Percentiles rank a stretch among this genome's conserved stretches.
Evolutionary conservation across 192 early-diverging fungal species (phyloP).

Genomic region (Coemansia sp.): DNA sequence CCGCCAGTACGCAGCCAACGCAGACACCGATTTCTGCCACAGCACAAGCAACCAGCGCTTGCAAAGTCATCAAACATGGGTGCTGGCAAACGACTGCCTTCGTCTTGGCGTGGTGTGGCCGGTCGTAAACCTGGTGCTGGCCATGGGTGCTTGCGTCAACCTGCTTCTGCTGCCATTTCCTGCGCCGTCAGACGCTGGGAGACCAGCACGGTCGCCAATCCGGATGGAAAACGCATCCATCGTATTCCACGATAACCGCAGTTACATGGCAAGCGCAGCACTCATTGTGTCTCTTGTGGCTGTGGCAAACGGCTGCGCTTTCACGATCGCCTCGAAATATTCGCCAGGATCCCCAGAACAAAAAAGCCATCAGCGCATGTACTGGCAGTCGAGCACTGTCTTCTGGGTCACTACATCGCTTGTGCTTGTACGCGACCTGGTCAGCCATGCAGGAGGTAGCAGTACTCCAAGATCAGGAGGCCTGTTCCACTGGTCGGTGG

Average conservation of each 20-base stretch:
- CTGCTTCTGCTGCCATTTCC: slow-evolving; percentile 4
- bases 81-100: slow-evolving; percentile 32
- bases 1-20: not conserved
- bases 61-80: not conserved
- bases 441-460: not conserved
- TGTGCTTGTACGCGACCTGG: slow-evolving; percentile 9
- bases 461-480: not conserved
- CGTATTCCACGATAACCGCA: slow-evolving; percentile 31
- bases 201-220: not conserved
- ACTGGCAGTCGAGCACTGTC: slow-evolving; percentile 27
- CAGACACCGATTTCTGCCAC: not conserved
- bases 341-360: not conserved
- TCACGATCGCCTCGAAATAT: not conserved
- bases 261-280: slow-evolving; percentile 7
- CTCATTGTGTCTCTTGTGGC: slow-evolving; percentile 15
- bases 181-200: not conserved
- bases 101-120: slow-evolving; percentile 43
- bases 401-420: slow-evolving; percentile 13
- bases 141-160: not conserved
- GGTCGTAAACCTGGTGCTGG: slow-evolving; percentile 18
- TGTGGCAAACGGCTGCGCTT: slow-evolving; percentile 5
- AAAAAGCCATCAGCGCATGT: slow-evolving; percentile 10
- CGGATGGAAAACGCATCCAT: not conserved
- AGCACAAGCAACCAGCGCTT: not conserved
- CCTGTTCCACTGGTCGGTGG: slow-evolving; percentile 16